Percentiles rank a stretch among this genome's conserved stretches.
phyloP scores from a whole-genome alignment of 805 yeast genomes.

The Lachancea mirantina region DNA sequence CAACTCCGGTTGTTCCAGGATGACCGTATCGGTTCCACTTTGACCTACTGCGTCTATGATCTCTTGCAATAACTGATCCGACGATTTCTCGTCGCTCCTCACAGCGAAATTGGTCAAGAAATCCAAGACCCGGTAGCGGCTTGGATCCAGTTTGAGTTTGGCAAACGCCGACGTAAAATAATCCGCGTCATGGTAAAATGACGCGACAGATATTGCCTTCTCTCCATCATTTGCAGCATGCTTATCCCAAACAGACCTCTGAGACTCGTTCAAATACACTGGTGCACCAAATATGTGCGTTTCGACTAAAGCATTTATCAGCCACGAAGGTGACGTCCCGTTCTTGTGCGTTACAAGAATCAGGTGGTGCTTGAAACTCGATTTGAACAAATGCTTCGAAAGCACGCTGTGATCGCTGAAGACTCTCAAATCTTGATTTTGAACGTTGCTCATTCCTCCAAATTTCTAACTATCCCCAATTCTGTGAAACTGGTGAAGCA shows the following conservation, averaged over 20 bases:
- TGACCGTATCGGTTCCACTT: constrained; percentile 13
- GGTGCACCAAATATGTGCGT: constrained; percentile 40
- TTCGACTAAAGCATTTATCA: constrained; percentile 49
- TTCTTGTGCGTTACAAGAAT: constrained; percentile 36
- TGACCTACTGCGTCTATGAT: constrained; percentile 52
- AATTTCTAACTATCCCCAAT: too few species aligned
- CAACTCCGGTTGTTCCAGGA: constrained; percentile 30
- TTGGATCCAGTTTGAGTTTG: constrained; percentile 18
- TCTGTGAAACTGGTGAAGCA: not conserved
- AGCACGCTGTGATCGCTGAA: constrained; percentile 45
- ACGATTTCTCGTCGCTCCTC: constrained; percentile 48
- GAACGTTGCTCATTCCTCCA: constrained; percentile 29
- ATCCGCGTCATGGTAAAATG: constrained; percentile 22
- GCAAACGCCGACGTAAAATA: constrained; percentile 17
- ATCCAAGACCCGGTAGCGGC: constrained; percentile 35
- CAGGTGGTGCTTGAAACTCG: constrained; percentile 22
- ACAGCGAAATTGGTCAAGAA: constrained; percentile 41
- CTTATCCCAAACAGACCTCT: too few species aligned
- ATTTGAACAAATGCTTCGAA: constrained; percentile 17
- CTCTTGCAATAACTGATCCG: constrained; percentile 66
- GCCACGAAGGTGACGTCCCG: constrained; percentile 62
- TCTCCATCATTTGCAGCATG: constrained; percentile 13
- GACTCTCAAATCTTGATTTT: constrained; percentile 52
- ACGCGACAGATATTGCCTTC: constrained; percentile 25
- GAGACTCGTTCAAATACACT: constrained; percentile 32